These are phyloP conservation scores for Fraxinus floribunda DNA, from an alignment of 305 asterid species.

Conservation along the genomic window DNA sequence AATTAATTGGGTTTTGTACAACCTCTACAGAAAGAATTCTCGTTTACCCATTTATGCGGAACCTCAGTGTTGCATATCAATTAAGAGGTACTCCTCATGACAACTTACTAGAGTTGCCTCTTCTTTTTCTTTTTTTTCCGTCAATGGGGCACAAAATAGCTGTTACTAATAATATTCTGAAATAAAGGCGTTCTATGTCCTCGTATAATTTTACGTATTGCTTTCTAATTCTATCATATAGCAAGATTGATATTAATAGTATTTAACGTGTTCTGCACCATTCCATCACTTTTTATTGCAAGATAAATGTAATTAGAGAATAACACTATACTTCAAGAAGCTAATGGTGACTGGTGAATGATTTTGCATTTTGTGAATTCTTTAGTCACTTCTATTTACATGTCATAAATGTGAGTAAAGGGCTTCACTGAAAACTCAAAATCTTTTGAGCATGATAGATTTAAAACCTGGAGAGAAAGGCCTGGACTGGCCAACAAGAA, in stretches of 20 bases:
- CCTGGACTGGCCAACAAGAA: constrained; percentile 74
- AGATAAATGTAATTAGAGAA: background rate
- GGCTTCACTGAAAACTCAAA: background rate
- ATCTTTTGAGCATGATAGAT: constrained; percentile 35
- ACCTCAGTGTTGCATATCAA: constrained; percentile 83
- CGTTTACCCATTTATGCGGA: constrained; percentile 87
- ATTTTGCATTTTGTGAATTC: background rate
- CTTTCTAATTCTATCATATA: background rate
- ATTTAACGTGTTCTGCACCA: background rate
- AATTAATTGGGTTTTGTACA: constrained; percentile 74
- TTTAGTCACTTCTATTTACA: background rate
- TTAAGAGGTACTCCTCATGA: constrained; percentile 54
- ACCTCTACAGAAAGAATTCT: constrained; percentile 75
- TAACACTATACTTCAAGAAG: background rate
- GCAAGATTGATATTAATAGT: background rate
- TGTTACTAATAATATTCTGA: background rate
- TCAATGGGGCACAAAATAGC: background rate
- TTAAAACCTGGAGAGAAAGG: constrained; percentile 73
- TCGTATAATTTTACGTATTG: background rate
- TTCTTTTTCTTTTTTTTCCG: background rate
- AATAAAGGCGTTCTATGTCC: background rate
- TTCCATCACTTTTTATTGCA: background rate
- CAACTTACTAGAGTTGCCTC: background rate
- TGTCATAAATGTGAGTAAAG: background rate
- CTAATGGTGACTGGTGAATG: background rate